phyloP scores from a whole-genome alignment of 1,139 yeast species.

The Blastobotrys capitulatus region DNA sequence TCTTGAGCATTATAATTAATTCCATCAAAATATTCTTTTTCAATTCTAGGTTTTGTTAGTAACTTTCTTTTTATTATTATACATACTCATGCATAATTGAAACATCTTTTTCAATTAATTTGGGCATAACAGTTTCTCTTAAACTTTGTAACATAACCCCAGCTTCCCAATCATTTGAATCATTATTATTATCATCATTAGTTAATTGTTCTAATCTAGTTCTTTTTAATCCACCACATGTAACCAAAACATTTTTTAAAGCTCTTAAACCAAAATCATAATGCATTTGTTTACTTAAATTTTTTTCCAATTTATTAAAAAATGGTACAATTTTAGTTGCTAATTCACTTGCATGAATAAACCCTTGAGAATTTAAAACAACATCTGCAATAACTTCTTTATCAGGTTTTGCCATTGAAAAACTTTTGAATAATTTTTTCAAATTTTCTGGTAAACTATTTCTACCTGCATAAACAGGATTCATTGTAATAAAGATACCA shows the following conservation, averaged over 20 bases:
- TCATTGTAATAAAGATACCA: constrained; percentile 86
- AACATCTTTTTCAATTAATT: constrained; percentile 52
- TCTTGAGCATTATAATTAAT: constrained; percentile 22
- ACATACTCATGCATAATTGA: constrained; percentile 32
- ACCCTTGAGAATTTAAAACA: constrained; percentile 68
- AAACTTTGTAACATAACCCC: constrained; percentile 50
- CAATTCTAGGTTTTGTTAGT: constrained; percentile 22
- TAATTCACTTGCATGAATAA: constrained; percentile 44
- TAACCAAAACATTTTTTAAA: constrained; percentile 56
- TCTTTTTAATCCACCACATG: constrained; percentile 51
- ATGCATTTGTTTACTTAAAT: constrained; percentile 55
- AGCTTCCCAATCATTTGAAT: constrained; percentile 38
- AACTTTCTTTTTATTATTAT: neutral
- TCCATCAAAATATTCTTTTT: constrained; percentile 29
- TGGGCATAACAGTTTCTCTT: constrained; percentile 58
- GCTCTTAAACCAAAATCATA: constrained; percentile 91
- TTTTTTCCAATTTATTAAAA: constrained; percentile 40
- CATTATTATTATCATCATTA: neutral
- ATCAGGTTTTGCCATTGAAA: constrained; percentile 75
- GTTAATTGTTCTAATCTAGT: constrained; percentile 4
- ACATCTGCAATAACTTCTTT: constrained; percentile 64
- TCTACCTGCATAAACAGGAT: constrained; percentile 86
- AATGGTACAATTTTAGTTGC: constrained; percentile 51
- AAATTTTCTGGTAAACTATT: constrained; percentile 79
- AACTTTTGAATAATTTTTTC: constrained; percentile 69